Conservation (phyloP, 1,284 basidiomycete species). For the Tilletiopsis washingtonensis region DNA sequence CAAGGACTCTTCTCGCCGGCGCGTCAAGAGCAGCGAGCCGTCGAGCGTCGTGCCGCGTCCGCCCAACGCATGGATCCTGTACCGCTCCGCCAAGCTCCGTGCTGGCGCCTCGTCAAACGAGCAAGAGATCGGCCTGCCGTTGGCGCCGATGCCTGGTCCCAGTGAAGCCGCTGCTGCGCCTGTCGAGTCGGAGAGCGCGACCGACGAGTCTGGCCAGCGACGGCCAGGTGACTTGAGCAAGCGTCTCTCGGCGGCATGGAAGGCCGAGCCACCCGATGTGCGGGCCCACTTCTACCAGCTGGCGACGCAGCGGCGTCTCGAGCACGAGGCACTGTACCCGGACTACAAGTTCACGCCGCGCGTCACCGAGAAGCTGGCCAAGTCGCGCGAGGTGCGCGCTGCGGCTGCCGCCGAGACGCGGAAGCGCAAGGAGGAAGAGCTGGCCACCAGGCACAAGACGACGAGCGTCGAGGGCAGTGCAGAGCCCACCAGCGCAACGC, state of each 20-base stretch:
- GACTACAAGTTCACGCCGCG: neutral
- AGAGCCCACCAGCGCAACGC: no score
- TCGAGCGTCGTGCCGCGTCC: constrained; percentile 55
- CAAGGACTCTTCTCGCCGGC: no score
- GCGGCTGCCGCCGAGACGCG: no score
- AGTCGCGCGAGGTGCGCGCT: neutral
- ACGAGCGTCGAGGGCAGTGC: no score
- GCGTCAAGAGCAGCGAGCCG: no score
- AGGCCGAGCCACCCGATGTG: neutral
- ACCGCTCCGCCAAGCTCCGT: constrained; percentile 61
- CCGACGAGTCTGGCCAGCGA: neutral
- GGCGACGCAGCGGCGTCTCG: neutral
- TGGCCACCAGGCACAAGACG: no score
- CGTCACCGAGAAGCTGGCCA: neutral
- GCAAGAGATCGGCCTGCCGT: neutral
- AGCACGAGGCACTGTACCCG: neutral
- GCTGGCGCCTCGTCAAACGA: constrained; percentile 6
- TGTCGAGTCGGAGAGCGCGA: neutral
- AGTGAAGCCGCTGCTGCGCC: no score
- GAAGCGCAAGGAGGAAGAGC: no score
- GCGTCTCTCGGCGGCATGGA: neutral
- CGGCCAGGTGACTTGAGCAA: neutral
- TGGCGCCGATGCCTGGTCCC: no score
- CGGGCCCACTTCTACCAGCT: neutral
- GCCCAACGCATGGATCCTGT: constrained; percentile 86